Conservation (phyloP, 768 basidiomycete genomes). For the Lactarius quietus region DNA sequence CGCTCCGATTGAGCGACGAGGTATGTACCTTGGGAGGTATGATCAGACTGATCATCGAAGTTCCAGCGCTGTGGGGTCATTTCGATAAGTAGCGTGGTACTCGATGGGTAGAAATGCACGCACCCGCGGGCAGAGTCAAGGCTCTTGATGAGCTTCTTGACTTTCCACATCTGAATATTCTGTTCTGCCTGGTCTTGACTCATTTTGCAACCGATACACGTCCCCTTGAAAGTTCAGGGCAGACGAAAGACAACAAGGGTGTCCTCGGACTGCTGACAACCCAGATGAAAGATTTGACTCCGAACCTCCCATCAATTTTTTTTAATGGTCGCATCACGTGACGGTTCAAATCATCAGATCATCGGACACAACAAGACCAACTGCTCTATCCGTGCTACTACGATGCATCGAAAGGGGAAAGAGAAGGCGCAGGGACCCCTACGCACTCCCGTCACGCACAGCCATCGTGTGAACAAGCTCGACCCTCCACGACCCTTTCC, state of each 20-base stretch:
- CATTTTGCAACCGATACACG: constrained; percentile 45
- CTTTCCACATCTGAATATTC: constrained; percentile 98
- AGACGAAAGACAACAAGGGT: constrained; percentile 6
- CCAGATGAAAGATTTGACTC: not conserved
- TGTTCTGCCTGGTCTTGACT: constrained; percentile 86
- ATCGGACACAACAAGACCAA: not conserved
- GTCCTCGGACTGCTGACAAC: not conserved
- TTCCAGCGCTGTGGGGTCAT: constrained; percentile 68
- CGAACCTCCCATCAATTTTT: not conserved
- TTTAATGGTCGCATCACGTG: not conserved
- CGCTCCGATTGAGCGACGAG: not conserved
- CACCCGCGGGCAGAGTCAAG: constrained; percentile 91
- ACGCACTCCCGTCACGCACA: constrained; percentile 11
- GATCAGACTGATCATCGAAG: constrained; percentile 98
- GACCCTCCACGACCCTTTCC: constrained; percentile 73
- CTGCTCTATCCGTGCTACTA: not conserved
- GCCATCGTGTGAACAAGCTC: constrained; percentile 56
- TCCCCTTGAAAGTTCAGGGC: constrained; percentile 4
- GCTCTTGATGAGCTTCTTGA: constrained; percentile 98
- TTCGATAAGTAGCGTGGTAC: constrained; percentile 7
- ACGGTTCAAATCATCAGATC: not conserved
- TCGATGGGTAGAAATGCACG: constrained; percentile 22
- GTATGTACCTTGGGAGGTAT: constrained; percentile 81
- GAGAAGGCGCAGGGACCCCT: constrained; percentile 5
- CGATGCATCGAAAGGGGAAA: constrained; percentile 15